Base-by-base conservation (phyloP, 2,329 filamentous ascomycete species). In the Scytalidium sp. region DNA sequence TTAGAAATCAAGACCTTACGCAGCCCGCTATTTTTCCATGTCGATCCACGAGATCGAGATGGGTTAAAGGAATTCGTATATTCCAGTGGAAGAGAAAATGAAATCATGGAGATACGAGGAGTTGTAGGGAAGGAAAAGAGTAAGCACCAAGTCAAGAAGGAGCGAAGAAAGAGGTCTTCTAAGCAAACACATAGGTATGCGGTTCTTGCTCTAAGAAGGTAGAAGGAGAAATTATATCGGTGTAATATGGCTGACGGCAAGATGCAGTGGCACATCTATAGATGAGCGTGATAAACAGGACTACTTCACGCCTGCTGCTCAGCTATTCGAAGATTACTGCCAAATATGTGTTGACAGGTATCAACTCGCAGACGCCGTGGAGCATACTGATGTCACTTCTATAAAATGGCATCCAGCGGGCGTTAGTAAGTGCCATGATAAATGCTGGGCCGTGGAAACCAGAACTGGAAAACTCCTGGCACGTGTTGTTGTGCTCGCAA, bases 11-110 rank as follows among this genome's bases (percentile, higher is more conserved):
- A 78, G 1, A 81, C 91, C 59, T 70, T 94, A 36, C 77, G 88
- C 15, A 91, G 87, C 56, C 88, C 87, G 0, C 88, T 93, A 85
- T 87, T 92, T 60, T 93, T 90, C 71, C 88, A 94, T 61, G 75
- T 89, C 13, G 88, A 93, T 60, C 88, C 88, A 0, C 74, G 79
- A 1, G 88, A 93, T 65, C 75, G 87, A 2, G 88, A 93, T 68
- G 84, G 84, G 0, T 69, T 93, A 58, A 69, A 92, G 19, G 84
- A 83, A 1, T 88, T 85, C 66, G 78, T 86, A 0, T 83, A 87
- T 58, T 75, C 79, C 50, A 72, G 78, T 17, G 76, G 76, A 0
- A 70, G 83, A n/a, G 77, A 83, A 50, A 67, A 69, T 5, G 87
- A 93, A 59, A 67, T 91, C 8, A 73, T 79, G 43, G 86, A 92